These are phyloP conservation scores for Alternaria burnsii DNA, from an alignment of 2,329 filamentous ascomycete genomes.

Conservation along the genomic window DNA sequence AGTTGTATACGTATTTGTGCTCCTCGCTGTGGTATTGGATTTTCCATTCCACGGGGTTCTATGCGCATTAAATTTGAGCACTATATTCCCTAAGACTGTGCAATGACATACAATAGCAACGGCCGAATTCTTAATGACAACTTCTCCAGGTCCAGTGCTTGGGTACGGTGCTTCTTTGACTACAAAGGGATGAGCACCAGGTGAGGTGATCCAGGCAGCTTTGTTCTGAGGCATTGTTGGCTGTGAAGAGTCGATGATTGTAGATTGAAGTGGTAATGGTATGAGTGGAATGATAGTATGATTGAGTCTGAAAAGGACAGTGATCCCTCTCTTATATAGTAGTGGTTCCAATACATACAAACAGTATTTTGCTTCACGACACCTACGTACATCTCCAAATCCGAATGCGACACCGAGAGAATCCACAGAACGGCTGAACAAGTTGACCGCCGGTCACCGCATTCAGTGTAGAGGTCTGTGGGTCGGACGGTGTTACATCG, in stretches of 20 bases:
- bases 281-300: background rate
- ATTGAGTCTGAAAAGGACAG: background rate
- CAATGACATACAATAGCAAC: background rate
- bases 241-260: background rate
- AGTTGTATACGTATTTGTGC: background rate
- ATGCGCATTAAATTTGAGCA: background rate
- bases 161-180: background rate
- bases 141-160: background rate
- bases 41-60: background rate
- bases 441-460: background rate
- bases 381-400: background rate
- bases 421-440: background rate
- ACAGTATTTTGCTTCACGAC: background rate
- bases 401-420: background rate
- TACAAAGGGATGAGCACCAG: background rate
- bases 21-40: background rate
- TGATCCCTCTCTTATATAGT: background rate
- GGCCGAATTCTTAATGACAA: background rate
- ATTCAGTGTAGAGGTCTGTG: background rate
- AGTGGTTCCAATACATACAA: background rate
- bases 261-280: background rate
- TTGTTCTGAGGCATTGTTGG: background rate
- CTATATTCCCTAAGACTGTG: background rate
- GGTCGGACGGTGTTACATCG: background rate
- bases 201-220: background rate